phyloP scores from a whole-genome alignment of 148 eudicot genomes.

The Silene latifolia region DNA sequence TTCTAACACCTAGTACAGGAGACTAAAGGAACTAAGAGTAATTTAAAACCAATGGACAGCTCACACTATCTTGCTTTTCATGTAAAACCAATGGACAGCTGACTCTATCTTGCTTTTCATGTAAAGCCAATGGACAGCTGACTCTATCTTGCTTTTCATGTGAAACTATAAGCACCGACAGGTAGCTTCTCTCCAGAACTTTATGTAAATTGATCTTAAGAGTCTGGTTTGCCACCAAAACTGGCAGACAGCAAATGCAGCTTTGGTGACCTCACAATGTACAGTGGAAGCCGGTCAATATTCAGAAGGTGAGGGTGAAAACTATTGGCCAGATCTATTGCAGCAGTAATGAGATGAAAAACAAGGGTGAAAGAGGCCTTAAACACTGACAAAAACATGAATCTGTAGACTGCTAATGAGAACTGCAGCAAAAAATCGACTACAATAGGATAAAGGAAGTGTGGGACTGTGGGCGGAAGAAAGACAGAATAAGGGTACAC shows the following conservation, averaged over 20 bases:
- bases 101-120: not conserved
- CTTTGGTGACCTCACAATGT: not conserved
- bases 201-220: not conserved
- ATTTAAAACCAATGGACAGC: constrained; percentile 2
- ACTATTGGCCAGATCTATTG: not conserved
- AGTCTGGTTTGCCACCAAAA: not conserved
- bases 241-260: not conserved
- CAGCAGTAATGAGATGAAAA: not conserved
- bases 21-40: not conserved
- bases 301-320: not conserved
- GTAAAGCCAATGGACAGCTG: not conserved
- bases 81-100: not conserved
- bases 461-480: not conserved
- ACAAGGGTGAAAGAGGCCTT: constrained; percentile 11
- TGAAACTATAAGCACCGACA: not conserved
- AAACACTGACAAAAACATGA: constrained; percentile 2
- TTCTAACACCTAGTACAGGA: not conserved
- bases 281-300: not conserved
- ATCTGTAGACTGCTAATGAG: not conserved
- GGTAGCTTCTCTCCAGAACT: not conserved
- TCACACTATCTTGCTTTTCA: not conserved
- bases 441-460: not conserved
- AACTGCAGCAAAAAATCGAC: not conserved
- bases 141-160: not conserved
- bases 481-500: not conserved